Conservation (phyloP, 352 stramenopile species). For the Phytophthora boehmeriae region DNA sequence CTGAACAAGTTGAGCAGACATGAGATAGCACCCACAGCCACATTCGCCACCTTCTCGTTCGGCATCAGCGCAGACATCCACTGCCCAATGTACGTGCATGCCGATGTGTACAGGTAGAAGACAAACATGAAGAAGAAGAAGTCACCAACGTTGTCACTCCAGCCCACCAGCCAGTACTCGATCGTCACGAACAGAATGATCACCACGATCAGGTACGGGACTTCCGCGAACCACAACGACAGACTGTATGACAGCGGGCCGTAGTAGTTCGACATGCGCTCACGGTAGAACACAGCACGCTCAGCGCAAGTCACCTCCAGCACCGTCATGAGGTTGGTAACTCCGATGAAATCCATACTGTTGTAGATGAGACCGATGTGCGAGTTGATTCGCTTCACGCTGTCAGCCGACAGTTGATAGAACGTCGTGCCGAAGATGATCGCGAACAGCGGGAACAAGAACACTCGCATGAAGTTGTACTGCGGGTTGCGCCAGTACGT, state of each 20-base stretch:
- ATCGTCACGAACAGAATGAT: slow-evolving; percentile 47
- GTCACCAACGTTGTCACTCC: slow-evolving; percentile 22
- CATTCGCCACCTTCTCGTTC: slow-evolving; percentile 76
- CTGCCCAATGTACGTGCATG: slow-evolving; percentile 64
- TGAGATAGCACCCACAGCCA: slow-evolving; percentile 65
- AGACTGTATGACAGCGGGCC: slow-evolving; percentile 61
- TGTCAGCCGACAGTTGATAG: slow-evolving; percentile 45
- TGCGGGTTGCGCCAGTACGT: slow-evolving; percentile 62
- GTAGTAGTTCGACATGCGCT: slow-evolving; percentile 79
- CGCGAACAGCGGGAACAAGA: slow-evolving; percentile 54
- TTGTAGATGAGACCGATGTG: slow-evolving; percentile 71
- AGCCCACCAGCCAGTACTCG: slow-evolving; percentile 64
- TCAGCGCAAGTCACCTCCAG: slow-evolving; percentile 60
- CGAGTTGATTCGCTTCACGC: slow-evolving; percentile 51
- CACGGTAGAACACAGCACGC: slow-evolving; percentile 65
- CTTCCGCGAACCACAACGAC: slow-evolving; percentile 61
- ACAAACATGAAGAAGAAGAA: slow-evolving; percentile 33
- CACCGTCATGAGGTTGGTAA: slow-evolving; percentile 65
- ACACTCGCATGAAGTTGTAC: slow-evolving; percentile 61
- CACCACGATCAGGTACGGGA: slow-evolving; percentile 59
- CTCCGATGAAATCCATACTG: slow-evolving; percentile 70
- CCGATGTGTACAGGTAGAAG: slow-evolving; percentile 64
- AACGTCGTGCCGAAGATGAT: slow-evolving; percentile 66
- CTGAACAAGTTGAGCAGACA: slow-evolving; percentile 70
- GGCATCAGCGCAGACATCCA: slow-evolving; percentile 73